A percentile compares a stretch with the other conserved stretches of the same genome.
phyloP scores from a whole-genome alignment of 2,329 filamentous ascomycete genomes.

The Zarea fungicola region DNA sequence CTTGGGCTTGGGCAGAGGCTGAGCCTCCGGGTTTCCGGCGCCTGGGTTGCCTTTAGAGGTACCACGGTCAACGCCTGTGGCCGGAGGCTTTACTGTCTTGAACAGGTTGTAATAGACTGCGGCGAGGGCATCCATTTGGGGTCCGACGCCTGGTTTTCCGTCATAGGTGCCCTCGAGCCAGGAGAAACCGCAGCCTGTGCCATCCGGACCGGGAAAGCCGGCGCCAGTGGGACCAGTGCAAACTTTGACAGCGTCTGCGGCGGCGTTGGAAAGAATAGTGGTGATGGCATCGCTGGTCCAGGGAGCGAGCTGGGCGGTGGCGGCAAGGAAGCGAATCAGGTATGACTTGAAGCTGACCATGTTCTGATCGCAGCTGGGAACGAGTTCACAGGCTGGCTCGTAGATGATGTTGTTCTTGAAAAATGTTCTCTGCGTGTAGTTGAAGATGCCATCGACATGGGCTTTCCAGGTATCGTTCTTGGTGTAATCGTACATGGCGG shows the following conservation, averaged over 20 bases:
- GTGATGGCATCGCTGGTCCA: conserved; percentile 45
- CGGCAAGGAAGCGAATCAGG: conserved; percentile 60
- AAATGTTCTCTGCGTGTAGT: conserved; percentile 48
- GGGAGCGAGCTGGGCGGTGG: conserved; percentile 50
- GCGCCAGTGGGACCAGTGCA: conserved; percentile 43
- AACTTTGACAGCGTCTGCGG: conserved; percentile 44
- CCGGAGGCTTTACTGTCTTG: conserved; percentile 35
- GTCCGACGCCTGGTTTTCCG: conserved; percentile 56
- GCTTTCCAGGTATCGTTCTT: conserved; percentile 47
- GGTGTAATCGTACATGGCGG: conserved; percentile 61
- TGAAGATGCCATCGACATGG: conserved; percentile 54
- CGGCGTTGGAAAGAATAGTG: conserved; percentile 46
- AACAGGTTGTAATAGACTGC: conserved; percentile 58
- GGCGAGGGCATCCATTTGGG: conserved; percentile 64
- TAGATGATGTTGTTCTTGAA: conserved; percentile 49
- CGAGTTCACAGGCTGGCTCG: conserved; percentile 62
- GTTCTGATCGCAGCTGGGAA: conserved; percentile 60
- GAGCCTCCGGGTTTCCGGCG: conserved; percentile 35
- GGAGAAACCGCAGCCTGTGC: conserved; percentile 61
- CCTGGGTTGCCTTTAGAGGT: conserved; percentile 48
- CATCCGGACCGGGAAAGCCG: conserved; percentile 45
- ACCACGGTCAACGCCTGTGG: conserved; percentile 53
- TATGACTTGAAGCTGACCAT: conserved; percentile 75
- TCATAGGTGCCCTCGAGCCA: conserved; percentile 58
- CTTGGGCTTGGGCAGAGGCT: conserved; percentile 22